Evolutionary conservation across 306 rosid genomes (phyloP).

Genomic region (Oemleria cerasiformis): DNA sequence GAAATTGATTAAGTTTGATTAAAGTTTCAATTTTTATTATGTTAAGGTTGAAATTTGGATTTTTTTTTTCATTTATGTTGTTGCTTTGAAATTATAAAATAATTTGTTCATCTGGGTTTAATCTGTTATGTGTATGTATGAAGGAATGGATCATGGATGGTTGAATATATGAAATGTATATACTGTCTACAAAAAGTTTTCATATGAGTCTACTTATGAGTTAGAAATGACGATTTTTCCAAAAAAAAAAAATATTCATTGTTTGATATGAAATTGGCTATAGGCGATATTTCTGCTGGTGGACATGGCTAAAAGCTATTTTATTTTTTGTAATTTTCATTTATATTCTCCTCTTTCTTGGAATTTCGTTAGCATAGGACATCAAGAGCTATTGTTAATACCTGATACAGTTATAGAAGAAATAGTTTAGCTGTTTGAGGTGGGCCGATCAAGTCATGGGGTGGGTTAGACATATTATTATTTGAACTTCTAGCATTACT

Average conservation of each 20-base stretch:
- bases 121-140: not conserved
- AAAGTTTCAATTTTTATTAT: not conserved
- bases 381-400: not conserved
- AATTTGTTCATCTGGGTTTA: slow-evolving; percentile 13
- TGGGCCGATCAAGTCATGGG: too few species aligned
- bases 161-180: not conserved
- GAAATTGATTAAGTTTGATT: slow-evolving; percentile 12
- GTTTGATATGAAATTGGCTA: not conserved
- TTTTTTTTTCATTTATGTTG: not conserved
- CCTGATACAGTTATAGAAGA: not conserved
- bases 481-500: too few species aligned
- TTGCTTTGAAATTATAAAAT: slow-evolving; percentile 10
- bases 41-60: not conserved
- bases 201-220: not conserved
- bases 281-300: not conserved
- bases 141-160: not conserved
- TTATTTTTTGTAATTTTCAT: too few species aligned
- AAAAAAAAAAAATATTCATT: not conserved
- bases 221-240: slow-evolving; percentile 4
- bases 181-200: not conserved
- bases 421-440: too few species aligned
- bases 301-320: not conserved
- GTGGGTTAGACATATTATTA: too few species aligned
- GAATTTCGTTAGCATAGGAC: not conserved
- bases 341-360: not conserved